Base-by-base conservation (phyloP, 129 eudicot genomes). In the Cynara cardunculus region DNA sequence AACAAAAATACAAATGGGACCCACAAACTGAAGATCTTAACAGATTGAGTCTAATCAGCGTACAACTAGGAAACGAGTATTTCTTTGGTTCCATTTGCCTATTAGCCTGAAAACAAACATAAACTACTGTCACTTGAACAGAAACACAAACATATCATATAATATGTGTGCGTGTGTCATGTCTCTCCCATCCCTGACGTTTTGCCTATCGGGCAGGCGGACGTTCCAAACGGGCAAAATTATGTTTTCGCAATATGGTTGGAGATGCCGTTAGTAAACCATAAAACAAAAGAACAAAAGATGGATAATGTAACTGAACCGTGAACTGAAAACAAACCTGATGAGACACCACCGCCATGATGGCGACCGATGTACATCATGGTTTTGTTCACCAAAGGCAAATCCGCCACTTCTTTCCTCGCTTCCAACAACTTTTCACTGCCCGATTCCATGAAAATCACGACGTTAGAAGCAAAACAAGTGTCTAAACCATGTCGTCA, bases 321-420 rank as follows among this genome's bases (percentile, higher is more conserved):
- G 24, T 4, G 24, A 18, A 56, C 65, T 3, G 10, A 25, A 75
- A 41, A 24, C 82, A 9, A 30, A 87, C 93, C 88, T 76, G 81
- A 66, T 12, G 85, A 37, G 19, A 31, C 31, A 73, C 56, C 62
- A 27, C 75, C 19, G 35, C 75, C 39, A 9, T 5, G 62, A 41
- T 35, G 70, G 72, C 87, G 86, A 66, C 94, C 94, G 8, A 90
- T 76, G 71, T 90, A 80, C 94, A 90, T 46, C 91, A 86, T 87
- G 32, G 90, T 83, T 74, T 90, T 90, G 87, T 90, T 90, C 59
- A 90, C 91, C 31, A 88, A 83, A 5, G 91, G 91, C 72, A 90
- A 84, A 31, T 90, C 94, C 24, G 91, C 94, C 19, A 32, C 37
- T 12, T 87, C 91, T 27, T 86, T 90, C 53, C 88, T 84, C 11